Evolutionary conservation across 2,329 filamentous ascomycete genomes (phyloP).

Genomic region (Ophidiomyces ophidiicola): DNA sequence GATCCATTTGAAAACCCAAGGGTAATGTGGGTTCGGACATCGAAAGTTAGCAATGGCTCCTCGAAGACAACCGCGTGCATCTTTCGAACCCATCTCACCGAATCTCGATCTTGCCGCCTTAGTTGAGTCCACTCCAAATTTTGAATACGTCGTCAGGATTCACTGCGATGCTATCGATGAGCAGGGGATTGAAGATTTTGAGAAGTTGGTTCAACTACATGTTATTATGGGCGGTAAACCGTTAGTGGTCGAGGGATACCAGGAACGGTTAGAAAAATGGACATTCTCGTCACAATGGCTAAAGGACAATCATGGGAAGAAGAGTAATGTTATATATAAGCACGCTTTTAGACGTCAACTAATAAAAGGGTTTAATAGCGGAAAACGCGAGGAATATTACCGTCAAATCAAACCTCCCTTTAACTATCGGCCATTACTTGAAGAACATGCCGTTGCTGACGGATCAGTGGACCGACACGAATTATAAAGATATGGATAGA

Average conservation of each 20-base stretch:
- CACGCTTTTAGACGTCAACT: constrained; percentile 18
- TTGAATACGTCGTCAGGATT: constrained; percentile 74
- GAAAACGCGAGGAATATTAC: constrained; percentile 76
- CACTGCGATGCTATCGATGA: constrained; percentile 64
- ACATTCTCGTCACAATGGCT: constrained; percentile 77
- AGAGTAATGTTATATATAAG: constrained; percentile 53
- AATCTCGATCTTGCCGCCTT: constrained; percentile 65
- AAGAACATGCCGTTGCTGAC: constrained; percentile 74
- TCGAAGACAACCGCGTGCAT: constrained; percentile 51
- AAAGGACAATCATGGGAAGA: constrained; percentile 62
- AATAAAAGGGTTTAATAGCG: constrained; percentile 38
- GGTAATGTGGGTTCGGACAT: no score
- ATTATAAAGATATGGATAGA: constrained; percentile 63
- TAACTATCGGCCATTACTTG: constrained; percentile 83
- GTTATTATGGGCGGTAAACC: constrained; percentile 78
- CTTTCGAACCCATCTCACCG: constrained; percentile 83
- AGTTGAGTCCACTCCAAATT: constrained; percentile 68
- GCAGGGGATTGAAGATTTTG: constrained; percentile 66
- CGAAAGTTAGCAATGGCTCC: not conserved
- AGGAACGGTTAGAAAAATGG: constrained; percentile 58
- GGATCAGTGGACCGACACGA: constrained; percentile 64
- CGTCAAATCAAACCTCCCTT: constrained; percentile 59
- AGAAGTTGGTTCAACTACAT: constrained; percentile 70
- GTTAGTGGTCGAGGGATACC: constrained; percentile 81
- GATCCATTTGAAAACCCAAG: no score